phyloP scores from a whole-genome alignment of 345 rosid genomes.

The Psidium guajava region DNA sequence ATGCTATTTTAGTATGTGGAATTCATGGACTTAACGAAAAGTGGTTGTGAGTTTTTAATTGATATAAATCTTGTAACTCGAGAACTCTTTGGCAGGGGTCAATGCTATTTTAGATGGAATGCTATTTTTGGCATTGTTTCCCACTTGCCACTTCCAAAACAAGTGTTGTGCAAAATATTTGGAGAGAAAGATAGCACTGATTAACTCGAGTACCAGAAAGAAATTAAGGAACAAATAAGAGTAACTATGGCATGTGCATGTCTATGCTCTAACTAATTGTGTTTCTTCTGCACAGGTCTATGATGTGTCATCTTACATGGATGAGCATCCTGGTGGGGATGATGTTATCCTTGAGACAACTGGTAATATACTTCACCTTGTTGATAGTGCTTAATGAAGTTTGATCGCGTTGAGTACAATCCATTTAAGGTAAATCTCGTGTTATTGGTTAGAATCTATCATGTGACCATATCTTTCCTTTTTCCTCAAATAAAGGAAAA shows the following conservation, averaged over 20 bases:
- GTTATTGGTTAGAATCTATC: not conserved
- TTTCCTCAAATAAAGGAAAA: constrained; percentile 32
- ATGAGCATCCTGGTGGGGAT: constrained; percentile 95
- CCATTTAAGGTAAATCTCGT: not conserved
- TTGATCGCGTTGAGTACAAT: not conserved
- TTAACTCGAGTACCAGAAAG: not conserved
- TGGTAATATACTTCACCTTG: constrained; percentile 25
- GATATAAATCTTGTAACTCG: not conserved
- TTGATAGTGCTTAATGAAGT: not conserved
- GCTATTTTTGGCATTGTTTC: not conserved
- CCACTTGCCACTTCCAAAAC: not conserved
- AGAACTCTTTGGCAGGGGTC: not conserved
- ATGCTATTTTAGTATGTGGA: not conserved
- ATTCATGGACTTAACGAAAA: not conserved
- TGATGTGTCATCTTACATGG: constrained; percentile 71
- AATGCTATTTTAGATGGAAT: not conserved
- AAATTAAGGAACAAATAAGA: not conserved
- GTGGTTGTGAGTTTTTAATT: not conserved
- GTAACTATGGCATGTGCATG: not conserved
- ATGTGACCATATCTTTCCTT: not conserved
- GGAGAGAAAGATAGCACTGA: not conserved
- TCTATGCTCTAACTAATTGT: not conserved
- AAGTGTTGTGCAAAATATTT: not conserved
- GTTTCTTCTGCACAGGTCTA: constrained; percentile 39
- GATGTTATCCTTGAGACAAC: constrained; percentile 66